Conservation (phyloP, 805 yeast genomes). For the Candida maris region DNA sequence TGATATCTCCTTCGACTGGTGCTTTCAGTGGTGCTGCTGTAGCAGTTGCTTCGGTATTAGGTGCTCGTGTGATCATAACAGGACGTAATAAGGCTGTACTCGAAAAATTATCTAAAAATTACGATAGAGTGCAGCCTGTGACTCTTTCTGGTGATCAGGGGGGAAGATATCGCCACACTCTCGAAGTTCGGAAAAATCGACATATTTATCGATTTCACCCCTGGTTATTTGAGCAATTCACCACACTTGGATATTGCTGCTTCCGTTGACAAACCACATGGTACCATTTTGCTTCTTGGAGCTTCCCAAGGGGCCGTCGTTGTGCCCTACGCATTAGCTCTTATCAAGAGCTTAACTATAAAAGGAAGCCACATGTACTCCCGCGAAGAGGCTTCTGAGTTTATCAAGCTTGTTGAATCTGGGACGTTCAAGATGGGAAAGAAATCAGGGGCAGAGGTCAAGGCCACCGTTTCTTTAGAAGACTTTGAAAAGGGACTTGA, state of each 20-base stretch:
- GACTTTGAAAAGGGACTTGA: slow-evolving; percentile 3
- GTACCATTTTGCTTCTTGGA: slow-evolving; percentile 5
- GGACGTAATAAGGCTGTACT: slow-evolving; percentile 6
- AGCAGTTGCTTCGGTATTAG: slow-evolving; percentile 11
- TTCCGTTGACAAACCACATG: slow-evolving; percentile 1
- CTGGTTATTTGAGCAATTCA: not conserved
- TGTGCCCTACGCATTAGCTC: slow-evolving; percentile 1
- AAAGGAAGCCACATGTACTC: slow-evolving; percentile 7
- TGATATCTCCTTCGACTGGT: slow-evolving; percentile 9
- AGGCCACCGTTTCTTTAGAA: slow-evolving; percentile 1
- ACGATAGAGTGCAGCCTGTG: slow-evolving; percentile 2
- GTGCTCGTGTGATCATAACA: slow-evolving; percentile 8
- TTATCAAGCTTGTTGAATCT: slow-evolving; percentile 5
- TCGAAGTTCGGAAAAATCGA: slow-evolving; percentile 2
- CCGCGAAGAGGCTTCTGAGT: slow-evolving; percentile 3
- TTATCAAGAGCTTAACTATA: slow-evolving; percentile 4
- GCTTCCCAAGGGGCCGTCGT: not conserved
- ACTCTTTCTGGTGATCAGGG: slow-evolving; percentile 6
- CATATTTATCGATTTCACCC: slow-evolving; percentile 7
- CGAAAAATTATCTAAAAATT: not conserved
- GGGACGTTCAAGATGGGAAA: slow-evolving; percentile 5
- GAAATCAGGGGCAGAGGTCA: slow-evolving; percentile 2
- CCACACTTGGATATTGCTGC: slow-evolving; percentile 1
- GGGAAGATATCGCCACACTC: slow-evolving; percentile 1
- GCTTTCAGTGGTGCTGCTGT: slow-evolving; percentile 10